Percentiles rank a stretch among this genome's conserved stretches.
Evolutionary conservation across 2,329 filamentous ascomycete species (phyloP).

Genomic region (Scedosporium dehoogii): DNA sequence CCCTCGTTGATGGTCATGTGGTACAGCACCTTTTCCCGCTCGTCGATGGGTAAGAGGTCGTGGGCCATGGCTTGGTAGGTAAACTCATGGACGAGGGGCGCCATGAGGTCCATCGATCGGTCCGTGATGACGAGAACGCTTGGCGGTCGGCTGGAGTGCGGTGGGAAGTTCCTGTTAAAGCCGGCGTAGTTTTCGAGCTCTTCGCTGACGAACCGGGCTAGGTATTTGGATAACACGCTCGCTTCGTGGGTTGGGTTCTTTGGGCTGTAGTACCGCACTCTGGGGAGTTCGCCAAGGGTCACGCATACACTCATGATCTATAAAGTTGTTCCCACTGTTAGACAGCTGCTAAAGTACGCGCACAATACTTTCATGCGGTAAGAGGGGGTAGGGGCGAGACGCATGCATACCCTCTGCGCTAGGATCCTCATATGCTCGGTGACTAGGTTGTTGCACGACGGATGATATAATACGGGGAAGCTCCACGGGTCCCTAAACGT

Average conservation of each 20-base stretch:
- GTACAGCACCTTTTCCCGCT: slow-evolving; percentile 81
- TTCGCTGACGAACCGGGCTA: slow-evolving; percentile 84
- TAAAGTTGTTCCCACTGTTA: background rate
- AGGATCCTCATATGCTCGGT: slow-evolving; percentile 72
- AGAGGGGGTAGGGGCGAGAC: slow-evolving; percentile 10
- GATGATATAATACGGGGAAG: slow-evolving; percentile 87
- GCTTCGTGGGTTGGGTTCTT: slow-evolving; percentile 71
- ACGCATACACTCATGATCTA: slow-evolving; percentile 83
- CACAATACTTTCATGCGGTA: background rate
- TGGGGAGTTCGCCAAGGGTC: slow-evolving; percentile 85
- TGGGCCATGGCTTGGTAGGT: slow-evolving; percentile 98
- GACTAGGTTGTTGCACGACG: slow-evolving; percentile 76
- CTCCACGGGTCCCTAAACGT: slow-evolving; percentile 94
- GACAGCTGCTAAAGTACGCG: background rate
- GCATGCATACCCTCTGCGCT: slow-evolving; percentile 65
- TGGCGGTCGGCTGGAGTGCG: slow-evolving; percentile 65
- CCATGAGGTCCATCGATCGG: slow-evolving; percentile 82
- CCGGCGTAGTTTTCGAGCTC: slow-evolving; percentile 85
- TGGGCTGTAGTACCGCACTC: slow-evolving; percentile 83
- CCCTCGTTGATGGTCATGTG: slow-evolving; percentile 71
- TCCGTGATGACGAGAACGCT: slow-evolving; percentile 82
- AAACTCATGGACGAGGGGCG: slow-evolving; percentile 88
- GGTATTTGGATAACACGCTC: slow-evolving; percentile 72
- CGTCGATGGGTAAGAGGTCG: slow-evolving; percentile 79
- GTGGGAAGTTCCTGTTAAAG: slow-evolving; percentile 75